Evolutionary conservation across 306 rosid genomes (phyloP).

Genomic region (Castanea mollissima): DNA sequence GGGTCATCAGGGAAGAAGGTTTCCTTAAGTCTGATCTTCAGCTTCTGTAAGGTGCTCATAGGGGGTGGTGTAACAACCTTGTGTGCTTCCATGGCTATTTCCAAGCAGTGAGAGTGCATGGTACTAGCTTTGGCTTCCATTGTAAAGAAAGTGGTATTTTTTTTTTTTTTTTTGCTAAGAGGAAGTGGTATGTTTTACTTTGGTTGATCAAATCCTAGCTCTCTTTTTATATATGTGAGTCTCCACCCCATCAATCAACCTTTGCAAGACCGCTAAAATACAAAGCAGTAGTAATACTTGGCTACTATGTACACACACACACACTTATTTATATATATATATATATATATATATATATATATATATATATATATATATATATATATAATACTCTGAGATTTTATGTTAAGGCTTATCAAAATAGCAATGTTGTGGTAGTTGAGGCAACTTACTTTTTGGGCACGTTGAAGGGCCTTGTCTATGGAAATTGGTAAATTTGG

Average conservation of each 20-base stretch:
- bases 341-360: no score
- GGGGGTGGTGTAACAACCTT: conserved; percentile 74
- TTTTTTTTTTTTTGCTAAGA: no score
- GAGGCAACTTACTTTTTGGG: neutral
- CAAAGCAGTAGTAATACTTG: conserved; percentile 3
- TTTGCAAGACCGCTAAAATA: conserved; percentile 27
- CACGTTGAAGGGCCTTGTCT: neutral
- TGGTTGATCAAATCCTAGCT: conserved; percentile 8
- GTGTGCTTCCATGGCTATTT: conserved; percentile 59
- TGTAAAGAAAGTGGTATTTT: neutral
- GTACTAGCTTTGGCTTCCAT: conserved; percentile 12
- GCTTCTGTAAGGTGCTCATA: conserved; percentile 47
- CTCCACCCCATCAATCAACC: conserved; percentile 26
- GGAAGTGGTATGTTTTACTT: neutral
- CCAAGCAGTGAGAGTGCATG: conserved; percentile 46
- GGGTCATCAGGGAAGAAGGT: conserved; percentile 96
- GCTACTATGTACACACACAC: neutral
- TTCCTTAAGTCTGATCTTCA: conserved; percentile 64
- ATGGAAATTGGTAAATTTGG: neutral
- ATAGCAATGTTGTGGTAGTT: neutral
- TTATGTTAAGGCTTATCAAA: neutral
- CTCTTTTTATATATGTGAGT: conserved; percentile 3
- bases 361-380: no score
- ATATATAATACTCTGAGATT: no score
- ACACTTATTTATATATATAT: no score